Conservation (phyloP, 148 eudicot genomes). For the Rhododendron simsii region DNA sequence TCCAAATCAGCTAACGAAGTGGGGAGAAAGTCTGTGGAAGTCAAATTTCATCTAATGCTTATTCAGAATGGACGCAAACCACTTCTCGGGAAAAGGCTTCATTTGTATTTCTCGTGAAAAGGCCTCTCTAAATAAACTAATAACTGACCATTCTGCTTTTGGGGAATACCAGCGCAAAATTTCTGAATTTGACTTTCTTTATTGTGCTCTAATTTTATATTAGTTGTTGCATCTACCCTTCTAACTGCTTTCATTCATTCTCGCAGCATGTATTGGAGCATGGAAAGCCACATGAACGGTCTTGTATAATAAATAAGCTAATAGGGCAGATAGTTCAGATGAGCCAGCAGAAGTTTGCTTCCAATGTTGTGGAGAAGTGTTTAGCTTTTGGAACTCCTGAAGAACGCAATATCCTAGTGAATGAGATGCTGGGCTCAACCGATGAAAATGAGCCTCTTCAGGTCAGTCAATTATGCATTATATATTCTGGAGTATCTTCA, state of each 20-base stretch:
- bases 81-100: background rate
- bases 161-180: background rate
- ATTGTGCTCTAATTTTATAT: background rate
- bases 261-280: constrained; percentile 86
- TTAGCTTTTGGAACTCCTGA: constrained; percentile 69
- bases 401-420: constrained; percentile 60
- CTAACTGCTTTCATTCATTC: background rate
- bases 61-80: background rate
- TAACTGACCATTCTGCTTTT: background rate
- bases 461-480: constrained; percentile 30
- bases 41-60: background rate
- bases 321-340: constrained; percentile 81
- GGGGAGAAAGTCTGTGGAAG: background rate
- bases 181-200: background rate
- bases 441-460: constrained; percentile 92
- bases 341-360: constrained; percentile 96
- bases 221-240: background rate
- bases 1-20: background rate
- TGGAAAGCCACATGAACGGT: constrained; percentile 79
- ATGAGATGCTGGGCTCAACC: constrained; percentile 71
- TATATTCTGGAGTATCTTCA: too few relatives aligned
- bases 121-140: background rate
- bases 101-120: background rate
- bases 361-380: constrained; percentile 86
- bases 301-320: constrained; percentile 58